Evolutionary conservation across 2,329 filamentous ascomycete genomes (phyloP), one percentile per base, ranked within the genome.

Genomic region (Hypoxylon sp.): DNA sequence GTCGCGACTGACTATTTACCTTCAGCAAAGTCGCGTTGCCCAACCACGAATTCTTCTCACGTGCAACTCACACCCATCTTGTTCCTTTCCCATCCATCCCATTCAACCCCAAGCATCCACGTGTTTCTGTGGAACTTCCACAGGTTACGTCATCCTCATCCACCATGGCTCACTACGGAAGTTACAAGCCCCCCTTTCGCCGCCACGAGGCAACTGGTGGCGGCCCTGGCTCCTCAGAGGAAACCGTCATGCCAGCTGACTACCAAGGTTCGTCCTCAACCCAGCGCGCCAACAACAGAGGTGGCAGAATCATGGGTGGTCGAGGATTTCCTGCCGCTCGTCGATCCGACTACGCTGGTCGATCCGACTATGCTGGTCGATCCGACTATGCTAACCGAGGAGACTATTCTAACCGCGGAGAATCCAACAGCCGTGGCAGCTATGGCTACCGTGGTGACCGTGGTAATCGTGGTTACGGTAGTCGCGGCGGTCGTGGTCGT

Each of bases 101-200:
- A 40, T 14, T 38, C 9, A 8, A 5, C 16, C 16, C 16, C 7
- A 18, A 40, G 4, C 36, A 40, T 40, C 16, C 36, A 40, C 36
- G 18, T 14, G 18, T 40, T 40, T 40, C 36, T 4, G 36, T 40
- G 16, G 36, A 40, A 40, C 36, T 20, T 40, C 36, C 16, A 5
- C 20, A 32, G 18, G 28, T 33, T 33, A 32, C 30, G 46, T 50
- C 26, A 20, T 32, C 20, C 16, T 33, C 26, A 12, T 26, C 24
- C 3, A 28, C 9, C 16, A 71, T 71, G 67, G 30, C 57, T 16
- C 8, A 44, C 26, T 38, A 11, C 26, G 45, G 45, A 36, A 67
- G n/a, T 26, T 71, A 69, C 24, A 46, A 65, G 14, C 70, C 69
- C 6, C 68, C 68, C 53, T 72, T 55, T 18, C 69, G 70, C 24